A percentile compares a stretch with the other conserved stretches of the same genome.
phyloP scores from a whole-genome alignment of 208 protist genomes.

The Trypanosoma platydactyli region DNA sequence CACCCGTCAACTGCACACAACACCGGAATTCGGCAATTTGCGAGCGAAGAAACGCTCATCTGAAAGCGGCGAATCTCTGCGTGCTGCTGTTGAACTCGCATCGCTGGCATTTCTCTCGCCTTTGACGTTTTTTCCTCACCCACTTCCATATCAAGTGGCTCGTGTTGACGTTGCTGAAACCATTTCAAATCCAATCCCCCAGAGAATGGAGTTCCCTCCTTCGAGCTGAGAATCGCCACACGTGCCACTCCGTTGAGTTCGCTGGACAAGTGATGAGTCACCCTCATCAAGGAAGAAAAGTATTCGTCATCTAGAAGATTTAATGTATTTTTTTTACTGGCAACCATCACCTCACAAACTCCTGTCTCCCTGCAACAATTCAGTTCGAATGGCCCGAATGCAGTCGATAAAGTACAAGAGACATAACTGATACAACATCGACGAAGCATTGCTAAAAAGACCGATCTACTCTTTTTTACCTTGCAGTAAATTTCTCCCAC shows the following conservation, averaged over 20 bases:
- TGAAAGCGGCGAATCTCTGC: constrained; percentile 49
- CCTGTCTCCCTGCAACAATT: constrained; percentile 31
- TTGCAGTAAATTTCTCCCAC: too few relatives aligned
- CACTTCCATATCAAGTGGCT: neutral
- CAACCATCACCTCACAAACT: constrained; percentile 48
- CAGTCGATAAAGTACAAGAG: neutral
- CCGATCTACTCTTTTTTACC: too few relatives aligned
- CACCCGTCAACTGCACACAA: constrained; percentile 61
- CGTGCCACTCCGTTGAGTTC: constrained; percentile 52
- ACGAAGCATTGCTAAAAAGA: constrained; percentile 18
- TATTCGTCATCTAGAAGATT: constrained; percentile 60
- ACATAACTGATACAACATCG: neutral
- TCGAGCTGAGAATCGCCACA: constrained; percentile 50
- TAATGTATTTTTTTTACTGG: constrained; percentile 37
- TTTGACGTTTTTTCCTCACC: constrained; percentile 5
- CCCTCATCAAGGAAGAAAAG: constrained; percentile 37
- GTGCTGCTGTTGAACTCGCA: constrained; percentile 58
- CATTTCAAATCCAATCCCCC: constrained; percentile 56
- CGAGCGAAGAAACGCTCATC: constrained; percentile 49
- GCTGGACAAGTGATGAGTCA: constrained; percentile 39
- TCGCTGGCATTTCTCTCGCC: constrained; percentile 36
- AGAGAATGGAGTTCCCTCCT: constrained; percentile 57
- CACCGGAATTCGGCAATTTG: constrained; percentile 63
- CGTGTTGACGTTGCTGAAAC: constrained; percentile 18
- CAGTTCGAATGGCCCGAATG: constrained; percentile 46